These are phyloP conservation scores for Eimeria necatrix DNA, from an alignment of 169 alveolate genomes.

Conservation along the genomic window DNA sequence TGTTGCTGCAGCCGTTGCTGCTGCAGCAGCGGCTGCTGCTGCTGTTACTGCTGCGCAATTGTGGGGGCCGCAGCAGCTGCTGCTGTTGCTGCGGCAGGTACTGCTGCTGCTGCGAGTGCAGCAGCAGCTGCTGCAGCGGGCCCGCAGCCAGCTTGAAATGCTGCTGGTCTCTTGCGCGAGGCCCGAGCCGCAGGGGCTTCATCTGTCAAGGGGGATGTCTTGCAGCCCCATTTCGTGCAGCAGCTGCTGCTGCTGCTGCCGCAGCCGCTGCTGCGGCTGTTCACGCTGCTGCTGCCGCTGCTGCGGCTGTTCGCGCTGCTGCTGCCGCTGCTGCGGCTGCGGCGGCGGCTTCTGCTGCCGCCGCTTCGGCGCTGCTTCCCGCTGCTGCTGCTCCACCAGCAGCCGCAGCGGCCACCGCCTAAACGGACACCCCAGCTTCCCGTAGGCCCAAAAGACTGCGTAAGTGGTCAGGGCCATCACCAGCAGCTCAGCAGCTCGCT, in stretches of 20 bases:
- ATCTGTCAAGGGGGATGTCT: neutral
- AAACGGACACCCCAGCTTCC: conserved; percentile 26
- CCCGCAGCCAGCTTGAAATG: no score
- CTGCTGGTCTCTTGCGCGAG: no score
- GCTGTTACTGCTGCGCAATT: neutral
- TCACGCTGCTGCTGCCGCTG: neutral
- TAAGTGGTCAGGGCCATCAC: neutral
- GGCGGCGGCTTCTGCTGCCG: conserved; percentile 7
- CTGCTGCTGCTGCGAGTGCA: neutral
- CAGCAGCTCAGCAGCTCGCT: neutral
- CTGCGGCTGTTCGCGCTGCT: neutral
- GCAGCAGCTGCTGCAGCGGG: no score
- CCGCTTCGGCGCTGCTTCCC: neutral
- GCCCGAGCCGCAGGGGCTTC: no score
- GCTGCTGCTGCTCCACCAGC: neutral
- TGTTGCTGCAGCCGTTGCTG: neutral
- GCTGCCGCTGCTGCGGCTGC: neutral
- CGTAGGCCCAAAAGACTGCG: neutral
- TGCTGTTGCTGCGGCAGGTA: neutral
- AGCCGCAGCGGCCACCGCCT: conserved; percentile 16
- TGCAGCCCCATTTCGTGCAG: neutral
- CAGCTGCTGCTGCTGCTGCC: neutral
- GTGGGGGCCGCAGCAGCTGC: neutral
- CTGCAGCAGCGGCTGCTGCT: conserved; percentile 11
- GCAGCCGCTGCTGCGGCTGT: neutral